A percentile compares a stretch with the other conserved stretches of the same genome.
Conservation (phyloP, 2,329 filamentous ascomycete species). For the Ceratocystis papillata region DNA sequence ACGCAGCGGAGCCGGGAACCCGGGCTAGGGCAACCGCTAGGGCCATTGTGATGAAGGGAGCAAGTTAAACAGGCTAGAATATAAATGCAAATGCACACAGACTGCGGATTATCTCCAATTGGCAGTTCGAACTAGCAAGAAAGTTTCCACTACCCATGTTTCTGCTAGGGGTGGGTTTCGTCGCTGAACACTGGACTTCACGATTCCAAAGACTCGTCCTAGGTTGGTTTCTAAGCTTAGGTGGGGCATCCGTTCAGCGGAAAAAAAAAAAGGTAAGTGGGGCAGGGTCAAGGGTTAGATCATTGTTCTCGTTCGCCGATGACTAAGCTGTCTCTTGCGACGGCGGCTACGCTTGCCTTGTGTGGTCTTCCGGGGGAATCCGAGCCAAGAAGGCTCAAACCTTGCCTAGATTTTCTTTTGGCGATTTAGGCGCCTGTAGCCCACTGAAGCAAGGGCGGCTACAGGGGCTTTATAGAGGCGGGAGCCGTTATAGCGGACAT, state of each 20-base stretch:
- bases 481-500: background rate
- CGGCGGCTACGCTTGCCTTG: constrained; percentile 23
- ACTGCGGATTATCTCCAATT: background rate
- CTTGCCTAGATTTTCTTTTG: background rate
- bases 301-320: background rate
- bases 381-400: constrained; percentile 18
- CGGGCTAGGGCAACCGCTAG: constrained; percentile 15
- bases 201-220: background rate
- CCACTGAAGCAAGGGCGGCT: background rate
- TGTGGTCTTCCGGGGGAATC: constrained; percentile 24
- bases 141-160: no score
- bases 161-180: no score
- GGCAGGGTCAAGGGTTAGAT: background rate
- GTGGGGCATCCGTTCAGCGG: background rate
- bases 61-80: background rate
- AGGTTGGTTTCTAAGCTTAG: background rate
- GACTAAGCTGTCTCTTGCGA: constrained; percentile 6
- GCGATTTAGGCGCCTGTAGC: background rate
- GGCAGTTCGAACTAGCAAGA: background rate
- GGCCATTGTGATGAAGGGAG: constrained; percentile 10
- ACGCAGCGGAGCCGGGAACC: constrained; percentile 2
- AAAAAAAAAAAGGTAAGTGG: background rate
- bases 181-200: no score
- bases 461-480: background rate
- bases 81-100: background rate